These are phyloP conservation scores for Komagataella pastoris DNA, from an alignment of 805 yeast genomes.

Conservation along the genomic window DNA sequence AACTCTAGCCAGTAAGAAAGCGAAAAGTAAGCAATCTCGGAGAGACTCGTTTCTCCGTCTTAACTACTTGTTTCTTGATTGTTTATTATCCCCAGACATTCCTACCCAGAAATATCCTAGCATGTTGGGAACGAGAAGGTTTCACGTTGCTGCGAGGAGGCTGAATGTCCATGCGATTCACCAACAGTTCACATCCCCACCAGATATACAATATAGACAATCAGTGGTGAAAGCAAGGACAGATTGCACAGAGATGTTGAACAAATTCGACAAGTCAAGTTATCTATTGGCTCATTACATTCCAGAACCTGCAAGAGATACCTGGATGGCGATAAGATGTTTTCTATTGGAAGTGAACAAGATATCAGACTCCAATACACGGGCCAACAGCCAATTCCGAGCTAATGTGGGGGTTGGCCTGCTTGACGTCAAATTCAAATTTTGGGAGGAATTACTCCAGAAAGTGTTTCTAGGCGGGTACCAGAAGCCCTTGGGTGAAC, in stretches of 20 bases:
- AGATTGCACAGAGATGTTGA: slow-evolving; percentile 31
- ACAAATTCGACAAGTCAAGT: slow-evolving; percentile 45
- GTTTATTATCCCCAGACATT: not conserved
- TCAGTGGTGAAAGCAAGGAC: slow-evolving; percentile 19
- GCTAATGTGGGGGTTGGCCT: slow-evolving; percentile 6
- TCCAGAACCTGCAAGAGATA: slow-evolving; percentile 49
- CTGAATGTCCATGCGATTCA: not conserved
- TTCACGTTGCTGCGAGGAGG: not conserved
- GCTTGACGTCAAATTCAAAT: slow-evolving; percentile 48
- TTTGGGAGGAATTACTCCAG: slow-evolving; percentile 56
- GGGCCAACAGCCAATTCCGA: not conserved
- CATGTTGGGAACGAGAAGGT: not conserved
- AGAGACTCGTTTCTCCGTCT: not conserved
- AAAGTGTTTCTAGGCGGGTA: slow-evolving; percentile 24
- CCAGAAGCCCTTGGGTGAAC: slow-evolving; percentile 37
- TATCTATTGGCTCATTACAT: slow-evolving; percentile 53
- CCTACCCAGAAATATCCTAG: too few relatives aligned
- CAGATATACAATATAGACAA: not conserved
- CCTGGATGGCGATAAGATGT: slow-evolving; percentile 50
- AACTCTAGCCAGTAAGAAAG: not conserved
- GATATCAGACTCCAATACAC: slow-evolving; percentile 15
- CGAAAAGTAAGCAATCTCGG: not conserved
- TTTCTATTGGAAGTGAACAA: slow-evolving; percentile 53
- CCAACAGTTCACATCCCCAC: not conserved
- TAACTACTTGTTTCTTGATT: not conserved